Conservation (phyloP, 2,329 filamentous ascomycete species). For the Cladosporium sp. region DNA sequence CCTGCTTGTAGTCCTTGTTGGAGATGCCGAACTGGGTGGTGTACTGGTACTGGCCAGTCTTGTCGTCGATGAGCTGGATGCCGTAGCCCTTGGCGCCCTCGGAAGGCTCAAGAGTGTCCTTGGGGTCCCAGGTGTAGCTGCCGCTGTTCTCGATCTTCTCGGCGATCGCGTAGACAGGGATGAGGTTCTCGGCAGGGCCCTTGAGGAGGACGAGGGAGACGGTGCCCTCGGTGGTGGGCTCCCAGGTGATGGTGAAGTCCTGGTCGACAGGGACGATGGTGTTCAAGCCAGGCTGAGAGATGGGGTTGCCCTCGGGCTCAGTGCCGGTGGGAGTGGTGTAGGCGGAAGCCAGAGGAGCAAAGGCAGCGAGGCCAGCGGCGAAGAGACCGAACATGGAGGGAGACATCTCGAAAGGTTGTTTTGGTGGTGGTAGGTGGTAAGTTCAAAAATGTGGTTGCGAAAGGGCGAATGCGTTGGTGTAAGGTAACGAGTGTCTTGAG, state of each 20-base stretch:
- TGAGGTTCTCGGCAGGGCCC: constrained; percentile 54
- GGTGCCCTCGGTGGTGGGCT: constrained; percentile 43
- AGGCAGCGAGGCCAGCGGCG: constrained; percentile 50
- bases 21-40: constrained; percentile 60
- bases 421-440: not conserved
- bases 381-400: constrained; percentile 44
- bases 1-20: constrained; percentile 37
- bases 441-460: not conserved
- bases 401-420: constrained; percentile 16
- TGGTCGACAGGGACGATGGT: constrained; percentile 53
- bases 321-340: constrained; percentile 31
- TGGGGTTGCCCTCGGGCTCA: constrained; percentile 49
- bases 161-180: constrained; percentile 48
- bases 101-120: constrained; percentile 38
- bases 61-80: constrained; percentile 58
- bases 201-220: constrained; percentile 59
- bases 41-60: constrained; percentile 58
- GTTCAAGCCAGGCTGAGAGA: constrained; percentile 48
- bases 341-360: constrained; percentile 48
- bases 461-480: not conserved
- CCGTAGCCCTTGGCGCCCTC: constrained; percentile 54
- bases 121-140: constrained; percentile 52
- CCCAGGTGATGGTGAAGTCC: constrained; percentile 57
- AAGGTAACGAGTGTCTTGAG: constrained; percentile 18
- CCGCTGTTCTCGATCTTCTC: constrained; percentile 55